Evolutionary conservation across 2,329 filamentous ascomycete genomes (phyloP).

Genomic region (Hymenotorrendiella dingleyae): DNA sequence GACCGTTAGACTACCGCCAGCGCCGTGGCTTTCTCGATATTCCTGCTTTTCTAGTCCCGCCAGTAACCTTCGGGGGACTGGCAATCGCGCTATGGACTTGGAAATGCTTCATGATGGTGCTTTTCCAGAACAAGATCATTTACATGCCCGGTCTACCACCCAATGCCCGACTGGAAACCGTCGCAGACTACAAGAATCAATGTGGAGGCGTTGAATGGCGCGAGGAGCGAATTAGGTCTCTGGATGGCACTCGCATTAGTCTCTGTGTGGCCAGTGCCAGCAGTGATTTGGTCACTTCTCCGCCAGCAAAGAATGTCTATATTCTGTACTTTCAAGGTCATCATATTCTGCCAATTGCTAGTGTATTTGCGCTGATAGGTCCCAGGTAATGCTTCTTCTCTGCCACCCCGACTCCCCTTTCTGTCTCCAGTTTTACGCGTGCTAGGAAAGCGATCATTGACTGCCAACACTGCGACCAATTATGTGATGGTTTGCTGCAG

Average conservation of each 20-base stretch:
- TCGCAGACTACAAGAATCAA: constrained; percentile 54
- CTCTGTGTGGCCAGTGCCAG: constrained; percentile 42
- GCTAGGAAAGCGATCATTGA: constrained; percentile 32
- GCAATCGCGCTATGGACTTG: constrained; percentile 58
- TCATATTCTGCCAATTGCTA: constrained; percentile 14
- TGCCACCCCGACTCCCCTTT: constrained; percentile 51
- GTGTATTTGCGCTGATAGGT: constrained; percentile 15
- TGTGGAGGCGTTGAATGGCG: constrained; percentile 61
- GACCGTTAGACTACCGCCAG: constrained; percentile 6
- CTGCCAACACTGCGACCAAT: constrained; percentile 15
- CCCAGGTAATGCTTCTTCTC: constrained; percentile 53
- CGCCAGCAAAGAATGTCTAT: constrained; percentile 36
- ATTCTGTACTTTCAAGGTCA: constrained; percentile 52
- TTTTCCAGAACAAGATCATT: constrained; percentile 77
- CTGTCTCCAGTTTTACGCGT: constrained; percentile 46
- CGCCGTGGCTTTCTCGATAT: constrained; percentile 15
- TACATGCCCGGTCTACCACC: constrained; percentile 75
- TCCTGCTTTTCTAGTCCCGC: constrained; percentile 36
- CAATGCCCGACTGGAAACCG: constrained; percentile 60
- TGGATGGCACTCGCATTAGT: constrained; percentile 61
- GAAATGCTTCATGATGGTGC: constrained; percentile 67
- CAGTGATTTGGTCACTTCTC: neutral
- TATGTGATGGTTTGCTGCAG: constrained; percentile 51
- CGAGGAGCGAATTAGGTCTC: constrained; percentile 53
- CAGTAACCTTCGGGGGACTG: constrained; percentile 59